These are phyloP conservation scores for cucumber (Cucumis sativus) DNA, from an alignment of 306 rosid species.

Conservation along the genomic window DNA sequence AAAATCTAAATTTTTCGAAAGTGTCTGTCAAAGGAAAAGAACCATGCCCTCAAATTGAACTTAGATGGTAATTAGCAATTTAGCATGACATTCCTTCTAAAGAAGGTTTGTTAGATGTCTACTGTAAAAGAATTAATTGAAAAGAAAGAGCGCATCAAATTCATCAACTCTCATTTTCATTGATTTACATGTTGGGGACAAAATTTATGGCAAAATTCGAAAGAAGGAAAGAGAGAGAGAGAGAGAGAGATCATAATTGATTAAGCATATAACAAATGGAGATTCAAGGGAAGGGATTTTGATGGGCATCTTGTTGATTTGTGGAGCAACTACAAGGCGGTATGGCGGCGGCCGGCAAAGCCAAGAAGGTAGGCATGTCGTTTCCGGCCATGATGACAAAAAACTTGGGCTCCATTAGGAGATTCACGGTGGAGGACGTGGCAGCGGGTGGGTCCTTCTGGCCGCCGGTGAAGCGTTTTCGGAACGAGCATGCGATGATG, in stretches of 20 bases:
- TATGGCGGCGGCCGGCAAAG: not conserved
- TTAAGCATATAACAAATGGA: not conserved
- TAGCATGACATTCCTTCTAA: no score
- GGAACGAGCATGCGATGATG: not conserved
- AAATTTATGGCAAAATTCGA: not conserved
- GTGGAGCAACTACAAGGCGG: not conserved
- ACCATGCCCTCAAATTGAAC: no score
- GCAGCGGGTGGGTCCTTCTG: not conserved
- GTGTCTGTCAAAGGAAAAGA: no score
- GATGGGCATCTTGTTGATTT: not conserved
- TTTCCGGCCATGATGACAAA: constrained; percentile 11
- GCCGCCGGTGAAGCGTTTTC: not conserved
- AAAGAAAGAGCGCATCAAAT: not conserved
- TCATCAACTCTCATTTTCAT: not conserved
- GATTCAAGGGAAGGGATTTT: not conserved
- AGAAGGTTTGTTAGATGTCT: no score
- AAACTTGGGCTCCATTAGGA: not conserved
- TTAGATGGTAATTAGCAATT: no score
- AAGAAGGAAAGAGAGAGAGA: not conserved
- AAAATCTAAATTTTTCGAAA: no score
- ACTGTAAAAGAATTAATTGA: no score
- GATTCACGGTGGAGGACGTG: not conserved
- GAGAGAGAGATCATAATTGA: not conserved
- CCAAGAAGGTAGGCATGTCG: constrained; percentile 3
- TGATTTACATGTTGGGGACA: not conserved